Percentiles rank a stretch among this genome's conserved stretches.
These are phyloP conservation scores for Podospora anserina DNA, from an alignment of 495 filamentous ascomycete genomes.

Conservation along the genomic window DNA sequence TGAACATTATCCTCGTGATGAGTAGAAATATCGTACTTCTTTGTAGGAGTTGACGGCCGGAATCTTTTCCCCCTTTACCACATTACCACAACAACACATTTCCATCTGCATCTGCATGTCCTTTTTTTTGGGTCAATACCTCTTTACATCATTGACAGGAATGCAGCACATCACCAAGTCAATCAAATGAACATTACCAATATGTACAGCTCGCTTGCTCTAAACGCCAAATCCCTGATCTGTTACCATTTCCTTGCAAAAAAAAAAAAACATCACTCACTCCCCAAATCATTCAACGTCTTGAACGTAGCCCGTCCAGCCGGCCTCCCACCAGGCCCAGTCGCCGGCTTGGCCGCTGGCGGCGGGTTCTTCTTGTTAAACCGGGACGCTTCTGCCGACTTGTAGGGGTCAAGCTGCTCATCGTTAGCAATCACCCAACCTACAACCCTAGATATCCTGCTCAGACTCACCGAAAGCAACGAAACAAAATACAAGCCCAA, in stretches of 20 bases:
- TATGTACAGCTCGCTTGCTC: neutral
- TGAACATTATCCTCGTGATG: no score
- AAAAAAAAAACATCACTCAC: slow-evolving; percentile 12
- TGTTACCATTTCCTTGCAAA: slow-evolving; percentile 11
- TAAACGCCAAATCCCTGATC: neutral
- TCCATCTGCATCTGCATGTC: no score
- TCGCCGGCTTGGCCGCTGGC: slow-evolving; percentile 18
- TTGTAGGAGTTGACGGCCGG: no score
- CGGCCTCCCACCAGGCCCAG: slow-evolving; percentile 23
- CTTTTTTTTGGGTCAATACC: no score
- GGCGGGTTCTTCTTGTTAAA: slow-evolving; percentile 56
- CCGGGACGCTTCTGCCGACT: slow-evolving; percentile 57
- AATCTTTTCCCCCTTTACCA: no score
- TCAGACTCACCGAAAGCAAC: slow-evolving; percentile 49
- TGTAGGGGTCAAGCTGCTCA: slow-evolving; percentile 62
- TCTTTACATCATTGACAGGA: neutral
- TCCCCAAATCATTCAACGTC: slow-evolving; percentile 43
- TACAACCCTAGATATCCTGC: neutral
- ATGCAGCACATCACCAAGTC: neutral
- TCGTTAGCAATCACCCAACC: slow-evolving; percentile 18
- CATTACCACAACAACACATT: no score
- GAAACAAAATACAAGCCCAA: slow-evolving; percentile 59
- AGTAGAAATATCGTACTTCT: no score
- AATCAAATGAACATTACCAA: neutral
- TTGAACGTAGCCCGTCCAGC: slow-evolving; percentile 36